A percentile compares a stretch with the other conserved stretches of the same genome.
phyloP scores from a whole-genome alignment of 805 yeast species.

The Teunomyces lycoperdinae region DNA sequence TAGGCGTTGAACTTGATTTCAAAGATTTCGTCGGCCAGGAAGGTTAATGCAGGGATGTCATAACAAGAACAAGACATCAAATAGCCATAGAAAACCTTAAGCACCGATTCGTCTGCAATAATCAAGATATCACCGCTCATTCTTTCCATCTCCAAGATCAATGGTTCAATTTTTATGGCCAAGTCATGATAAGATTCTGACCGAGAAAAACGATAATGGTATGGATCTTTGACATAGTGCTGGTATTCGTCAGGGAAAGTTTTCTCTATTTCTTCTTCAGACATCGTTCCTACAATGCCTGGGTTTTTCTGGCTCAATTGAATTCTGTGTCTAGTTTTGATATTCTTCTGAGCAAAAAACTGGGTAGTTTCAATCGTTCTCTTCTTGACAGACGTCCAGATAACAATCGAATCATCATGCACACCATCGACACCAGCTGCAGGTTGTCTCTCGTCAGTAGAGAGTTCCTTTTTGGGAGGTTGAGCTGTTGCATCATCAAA shows the following conservation, averaged over 20 bases:
- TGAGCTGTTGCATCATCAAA: constrained; percentile 2
- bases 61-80: constrained; percentile 86
- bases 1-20: constrained; percentile 88
- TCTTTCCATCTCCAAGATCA: constrained; percentile 90
- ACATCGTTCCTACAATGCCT: constrained; percentile 75
- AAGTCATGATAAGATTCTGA: constrained; percentile 96
- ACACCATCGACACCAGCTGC: constrained; percentile 55
- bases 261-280: constrained; percentile 54
- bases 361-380: constrained; percentile 80
- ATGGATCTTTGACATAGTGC: constrained; percentile 72
- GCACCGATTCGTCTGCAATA: constrained; percentile 89
- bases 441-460: constrained; percentile 40
- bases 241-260: constrained; percentile 69
- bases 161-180: constrained; percentile 90
- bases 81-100: constrained; percentile 89
- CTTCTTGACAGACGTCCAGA: constrained; percentile 93
- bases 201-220: constrained; percentile 87
- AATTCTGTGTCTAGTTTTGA: constrained; percentile 69
- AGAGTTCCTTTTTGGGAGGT: constrained; percentile 14
- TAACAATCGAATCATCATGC: constrained; percentile 62
- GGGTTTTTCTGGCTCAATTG: constrained; percentile 88
- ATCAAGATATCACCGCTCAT: constrained; percentile 83
- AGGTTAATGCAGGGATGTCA: constrained; percentile 78
- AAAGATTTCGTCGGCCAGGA: constrained; percentile 79
- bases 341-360: constrained; percentile 59